Evolutionary conservation across 2,329 filamentous ascomycete genomes (phyloP), one percentile per base, ranked within the genome.

Genomic region (Microascus cirrosus): DNA sequence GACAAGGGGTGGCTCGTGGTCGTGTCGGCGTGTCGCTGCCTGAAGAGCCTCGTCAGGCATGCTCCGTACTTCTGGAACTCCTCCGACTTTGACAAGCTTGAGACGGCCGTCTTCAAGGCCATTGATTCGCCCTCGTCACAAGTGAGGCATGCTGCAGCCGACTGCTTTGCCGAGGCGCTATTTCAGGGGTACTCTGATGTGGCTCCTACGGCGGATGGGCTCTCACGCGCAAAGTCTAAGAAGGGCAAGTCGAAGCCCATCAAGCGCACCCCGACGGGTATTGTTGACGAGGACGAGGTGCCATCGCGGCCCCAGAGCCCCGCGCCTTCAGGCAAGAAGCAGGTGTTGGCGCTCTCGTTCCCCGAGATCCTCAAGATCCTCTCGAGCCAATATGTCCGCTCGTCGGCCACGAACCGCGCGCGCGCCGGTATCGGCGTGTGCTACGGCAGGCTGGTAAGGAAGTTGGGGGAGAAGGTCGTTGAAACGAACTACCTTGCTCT

Each of bases 1-100:
- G 95, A 99, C 70, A 97, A 94, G 71, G 89, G 90, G 3, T 79
- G 84, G 2, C 78, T 95, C 36, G 91, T 93, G 8, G 84, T 96
- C 68, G 81, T 87, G 18, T 82, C 84, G 59, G 88, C 90, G 10
- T 95, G 89, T 66, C 84, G 84, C 62, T 95, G 90, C 67, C 73
- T 99, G 61, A 86, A 88, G 66, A 78, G 84, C 58, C 74, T 97
- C 54, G 74, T 88, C 24, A 85, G 81, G 59, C 76, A 81, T 61
- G 96, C 92, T 0, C 72, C 81, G 0, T 95, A 89, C 68, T 97
- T 97, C 67, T 86, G 91, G 67, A 95, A 95, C 66, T 84, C 87
- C 15, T 86, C 80, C 68, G 94, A 99, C 68, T 96, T 95, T 66
- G 94, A 99, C 63, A 90, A 88, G 68, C 73, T 97, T 22, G 91